A percentile compares a stretch with the other conserved stretches of the same genome.
Evolutionary conservation across 2,329 filamentous ascomycete genomes (phyloP).

Genomic region (Waltergamsia citrina): DNA sequence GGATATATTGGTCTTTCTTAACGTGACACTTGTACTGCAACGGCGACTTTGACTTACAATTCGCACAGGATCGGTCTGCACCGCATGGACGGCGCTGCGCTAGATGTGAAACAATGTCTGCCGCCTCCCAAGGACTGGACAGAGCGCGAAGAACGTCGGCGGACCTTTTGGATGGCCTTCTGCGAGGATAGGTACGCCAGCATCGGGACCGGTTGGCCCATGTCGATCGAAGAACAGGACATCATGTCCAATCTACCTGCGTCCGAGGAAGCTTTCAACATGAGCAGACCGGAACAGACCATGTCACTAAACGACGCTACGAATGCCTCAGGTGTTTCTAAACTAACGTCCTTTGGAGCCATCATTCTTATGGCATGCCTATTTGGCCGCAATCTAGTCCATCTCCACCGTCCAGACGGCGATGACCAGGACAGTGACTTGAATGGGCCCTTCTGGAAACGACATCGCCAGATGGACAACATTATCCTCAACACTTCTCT

Average conservation of each 20-base stretch:
- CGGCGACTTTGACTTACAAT: not conserved
- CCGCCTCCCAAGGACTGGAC: slow-evolving; percentile 86
- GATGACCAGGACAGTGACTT: slow-evolving; percentile 80
- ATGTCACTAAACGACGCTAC: slow-evolving; percentile 62
- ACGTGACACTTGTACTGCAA: no score
- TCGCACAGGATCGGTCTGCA: slow-evolving; percentile 75
- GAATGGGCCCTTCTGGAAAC: slow-evolving; percentile 92
- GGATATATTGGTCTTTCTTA: not conserved
- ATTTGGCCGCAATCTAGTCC: slow-evolving; percentile 83
- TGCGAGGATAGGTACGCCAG: slow-evolving; percentile 86
- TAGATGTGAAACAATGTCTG: slow-evolving; percentile 90
- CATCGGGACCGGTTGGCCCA: slow-evolving; percentile 95
- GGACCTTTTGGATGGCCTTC: slow-evolving; percentile 94
- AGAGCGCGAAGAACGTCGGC: slow-evolving; percentile 79
- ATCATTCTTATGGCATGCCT: slow-evolving; percentile 80
- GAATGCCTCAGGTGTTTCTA: slow-evolving; percentile 59
- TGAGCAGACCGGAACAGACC: slow-evolving; percentile 65
- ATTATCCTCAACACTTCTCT: slow-evolving; percentile 82
- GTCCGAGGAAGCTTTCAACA: slow-evolving; percentile 76
- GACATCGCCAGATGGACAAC: slow-evolving; percentile 82
- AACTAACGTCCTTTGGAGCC: slow-evolving; percentile 68
- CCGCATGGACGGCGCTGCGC: slow-evolving; percentile 67
- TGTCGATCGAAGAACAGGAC: slow-evolving; percentile 87
- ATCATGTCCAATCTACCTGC: slow-evolving; percentile 78
- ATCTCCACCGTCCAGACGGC: slow-evolving; percentile 77